Evolutionary conservation across 2,329 filamentous ascomycete species (phyloP), one percentile per base, ranked within the genome.

Genomic region (Clarireedia sp.): DNA sequence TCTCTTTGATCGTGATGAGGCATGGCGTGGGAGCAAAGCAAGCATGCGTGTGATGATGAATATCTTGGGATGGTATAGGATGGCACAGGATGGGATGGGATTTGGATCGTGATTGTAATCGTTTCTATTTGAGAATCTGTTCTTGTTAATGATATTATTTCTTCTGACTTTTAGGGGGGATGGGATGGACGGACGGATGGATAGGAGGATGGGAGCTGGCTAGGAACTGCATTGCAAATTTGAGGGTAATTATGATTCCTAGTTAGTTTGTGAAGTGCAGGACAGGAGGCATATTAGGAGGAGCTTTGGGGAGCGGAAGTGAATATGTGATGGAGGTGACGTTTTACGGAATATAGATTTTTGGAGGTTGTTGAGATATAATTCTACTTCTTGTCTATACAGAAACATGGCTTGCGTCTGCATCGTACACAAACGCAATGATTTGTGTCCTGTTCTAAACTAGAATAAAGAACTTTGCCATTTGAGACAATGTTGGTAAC

Each of bases 321-420:
- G 10, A 9, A n/a, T 7, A 47, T 38, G 29, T 26, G 16, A 54
- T 48, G 29, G 24, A n/a, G 12, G 38, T 12, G 9, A 19, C 7
- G 38, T 19, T 24, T 21, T 36, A 21, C n/a, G 46, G 50, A 48
- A 56, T 33, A 44, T 45, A 41, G 44, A 56, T 47, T 51, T n/a
- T 45, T 50, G 48, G 33, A 56, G 7, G 40, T 44, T 51, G 17
- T 55, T n/a, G 44, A 50, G 37, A 50, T 48, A 44, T 45, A 26
- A 23, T 36, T 17, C 19, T 44, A 16, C 38, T 44, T 33, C 29
- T 33, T 33, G 29, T 33, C 29, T 33, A 33, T 33, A 33, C 29
- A 10, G 10, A 33, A 12, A 33, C 24, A 33, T 33, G 29, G 29
- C 9, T 33, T 33, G 10, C 29, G 4, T 33, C 9, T 33, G 29